A percentile compares a stretch with the other conserved stretches of the same genome.
phyloP scores from a whole-genome alignment of 805 yeast genomes.

The Suhomyces faveliae region DNA sequence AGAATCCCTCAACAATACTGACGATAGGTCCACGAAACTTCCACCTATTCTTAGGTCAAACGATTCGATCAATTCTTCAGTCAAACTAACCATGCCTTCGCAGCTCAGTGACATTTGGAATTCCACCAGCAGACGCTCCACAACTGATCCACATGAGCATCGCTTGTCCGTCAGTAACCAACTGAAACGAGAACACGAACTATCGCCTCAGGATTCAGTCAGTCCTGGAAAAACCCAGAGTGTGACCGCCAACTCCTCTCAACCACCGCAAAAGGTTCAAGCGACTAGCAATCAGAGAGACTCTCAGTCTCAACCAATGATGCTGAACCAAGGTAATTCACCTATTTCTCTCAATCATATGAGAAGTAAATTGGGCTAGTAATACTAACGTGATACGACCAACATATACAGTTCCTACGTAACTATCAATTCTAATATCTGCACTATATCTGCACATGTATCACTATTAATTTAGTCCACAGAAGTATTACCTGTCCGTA shows the following conservation, averaged over 20 bases:
- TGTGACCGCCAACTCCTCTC: background rate
- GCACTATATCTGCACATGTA: background rate
- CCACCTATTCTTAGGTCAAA: conserved; percentile 1
- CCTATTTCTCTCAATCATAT: background rate
- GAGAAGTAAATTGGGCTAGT: background rate
- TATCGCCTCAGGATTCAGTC: background rate
- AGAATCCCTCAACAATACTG: background rate
- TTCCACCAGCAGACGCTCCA: background rate
- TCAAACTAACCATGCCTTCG: conserved; percentile 2
- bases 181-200: background rate
- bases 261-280: conserved; percentile 6
- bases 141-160: background rate
- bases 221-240: background rate
- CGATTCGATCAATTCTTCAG: background rate
- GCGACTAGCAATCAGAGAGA: background rate
- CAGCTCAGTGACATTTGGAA: conserved; percentile 1
- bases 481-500: no score
- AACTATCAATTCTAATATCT: background rate
- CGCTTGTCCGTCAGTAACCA: background rate
- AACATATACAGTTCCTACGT: background rate
- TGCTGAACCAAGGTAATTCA: background rate
- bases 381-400: background rate
- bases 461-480: background rate
- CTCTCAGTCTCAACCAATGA: background rate
- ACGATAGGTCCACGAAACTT: background rate